These are phyloP conservation scores for Hypsizygus ulmarius DNA, from an alignment of 1,284 basidiomycete genomes.

Conservation along the genomic window DNA sequence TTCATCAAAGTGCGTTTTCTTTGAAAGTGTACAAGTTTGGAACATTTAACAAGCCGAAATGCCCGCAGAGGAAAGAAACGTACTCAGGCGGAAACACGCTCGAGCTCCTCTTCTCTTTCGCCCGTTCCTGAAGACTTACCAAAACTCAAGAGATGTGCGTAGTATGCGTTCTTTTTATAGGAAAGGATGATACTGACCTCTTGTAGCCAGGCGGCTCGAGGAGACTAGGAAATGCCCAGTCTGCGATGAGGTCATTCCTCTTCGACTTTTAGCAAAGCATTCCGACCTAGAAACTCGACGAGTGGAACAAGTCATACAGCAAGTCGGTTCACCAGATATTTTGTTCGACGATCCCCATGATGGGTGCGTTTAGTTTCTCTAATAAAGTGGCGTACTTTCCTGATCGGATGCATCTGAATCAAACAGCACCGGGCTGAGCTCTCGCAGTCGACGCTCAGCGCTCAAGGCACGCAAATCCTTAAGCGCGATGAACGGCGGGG, in stretches of 20 bases:
- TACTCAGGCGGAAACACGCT: slow-evolving; percentile 22
- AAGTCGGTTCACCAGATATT: slow-evolving; percentile 49
- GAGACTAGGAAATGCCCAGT: slow-evolving; percentile 72
- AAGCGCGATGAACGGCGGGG: slow-evolving; percentile 26
- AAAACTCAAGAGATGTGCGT: slow-evolving; percentile 27
- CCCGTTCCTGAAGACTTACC: slow-evolving; percentile 16
- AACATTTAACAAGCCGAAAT: slow-evolving; percentile 6
- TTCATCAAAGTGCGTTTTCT: slow-evolving; percentile 20
- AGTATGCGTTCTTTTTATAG: not conserved
- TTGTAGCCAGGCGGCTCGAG: slow-evolving; percentile 56
- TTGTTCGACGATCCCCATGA: slow-evolving; percentile 42
- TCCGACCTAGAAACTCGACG: slow-evolving; percentile 62
- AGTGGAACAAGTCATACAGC: slow-evolving; percentile 61
- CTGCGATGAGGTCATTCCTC: slow-evolving; percentile 66
- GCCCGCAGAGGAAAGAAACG: slow-evolving; percentile 32
- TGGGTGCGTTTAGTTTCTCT: slow-evolving; percentile 37
- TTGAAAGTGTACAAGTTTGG: slow-evolving; percentile 2
- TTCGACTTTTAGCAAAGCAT: slow-evolving; percentile 64
- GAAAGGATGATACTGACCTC: slow-evolving; percentile 2
- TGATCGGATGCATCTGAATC: not conserved
- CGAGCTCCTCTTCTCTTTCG: slow-evolving; percentile 23
- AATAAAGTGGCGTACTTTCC: slow-evolving; percentile 3
- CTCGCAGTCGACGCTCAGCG: slow-evolving; percentile 57
- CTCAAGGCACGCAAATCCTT: slow-evolving; percentile 60
- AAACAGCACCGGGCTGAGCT: slow-evolving; percentile 34